Evolutionary conservation across 768 basidiomycete species (phyloP), one percentile per base, ranked within the genome.

Genomic region (Tephrocybe sp.): DNA sequence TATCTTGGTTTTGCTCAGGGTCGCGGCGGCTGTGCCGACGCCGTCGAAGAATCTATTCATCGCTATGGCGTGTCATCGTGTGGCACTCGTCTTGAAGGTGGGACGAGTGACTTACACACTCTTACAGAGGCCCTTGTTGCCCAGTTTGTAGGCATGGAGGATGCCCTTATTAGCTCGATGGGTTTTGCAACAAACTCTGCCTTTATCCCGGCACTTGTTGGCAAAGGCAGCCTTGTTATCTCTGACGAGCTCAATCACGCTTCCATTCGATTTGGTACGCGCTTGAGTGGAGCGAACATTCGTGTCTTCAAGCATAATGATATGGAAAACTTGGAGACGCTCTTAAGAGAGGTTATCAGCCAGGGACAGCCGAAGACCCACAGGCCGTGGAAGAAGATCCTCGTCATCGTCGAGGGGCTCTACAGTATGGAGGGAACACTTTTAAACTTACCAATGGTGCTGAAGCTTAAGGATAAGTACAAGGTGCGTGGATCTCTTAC

Each of bases 341-440:
- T 98, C 11, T 71, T 99, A 61, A 78, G 85, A 36, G 97, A 99
- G 68, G 86, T 84, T 21, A 95, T 99, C 70, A 92, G 89, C 60
- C 97, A 99, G 67, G 97, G 97, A 15, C 96, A 98, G 65, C 94
- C 96, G 4, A 88, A 94, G 72, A 97, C 94, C 0, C 97, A 98
- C 61, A 72, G 97, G n/a, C 96, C 96, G 11, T 98, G 97, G 97
- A 97, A 96, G 76, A 98, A 96, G 75, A 98, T 99, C 53, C 68
- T 99, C 31, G 56, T 99, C 36, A 82, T 97, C 47, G 92, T 98
- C 11, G 97, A 99, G 65, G 97, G 97, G 2, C 68, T 99, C 35
- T 98, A 92, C 72, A 93, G 90, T 53, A 99, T 99, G 97, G 97
- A 98, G 70, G 97, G 97, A n/a, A 94, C 91, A 9, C 60, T 98